These are phyloP conservation scores for Phialemonium atrogriseum DNA, from an alignment of 2,329 filamentous ascomycete species.

Conservation along the genomic window DNA sequence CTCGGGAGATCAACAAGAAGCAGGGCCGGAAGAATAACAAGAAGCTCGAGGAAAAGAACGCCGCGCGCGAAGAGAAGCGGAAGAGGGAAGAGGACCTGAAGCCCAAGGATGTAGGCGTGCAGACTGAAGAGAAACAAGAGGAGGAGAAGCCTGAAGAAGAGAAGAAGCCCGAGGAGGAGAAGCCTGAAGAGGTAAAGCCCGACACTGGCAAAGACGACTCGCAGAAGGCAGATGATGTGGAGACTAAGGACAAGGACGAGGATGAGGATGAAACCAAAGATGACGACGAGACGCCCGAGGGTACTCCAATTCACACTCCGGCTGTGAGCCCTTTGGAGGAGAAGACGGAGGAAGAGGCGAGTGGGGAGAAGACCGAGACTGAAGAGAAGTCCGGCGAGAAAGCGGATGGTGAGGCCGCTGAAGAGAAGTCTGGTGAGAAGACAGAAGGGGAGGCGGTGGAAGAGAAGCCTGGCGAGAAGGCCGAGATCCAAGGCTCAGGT, in stretches of 20 bases:
- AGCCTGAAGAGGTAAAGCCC: conserved; percentile 12
- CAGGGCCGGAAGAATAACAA: conserved; percentile 33
- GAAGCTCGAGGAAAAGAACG: conserved; percentile 25
- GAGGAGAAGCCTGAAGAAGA: conserved; percentile 11
- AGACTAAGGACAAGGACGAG: conserved; percentile 10
- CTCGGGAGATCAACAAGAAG: conserved; percentile 27
- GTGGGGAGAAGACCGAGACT: too few relatives aligned
- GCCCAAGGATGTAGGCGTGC: too few relatives aligned
- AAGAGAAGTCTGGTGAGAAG: conserved; percentile 10
- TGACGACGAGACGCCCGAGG: conserved; percentile 9
- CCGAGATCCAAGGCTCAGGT: conserved; percentile 8
- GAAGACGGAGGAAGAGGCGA: conserved; percentile 6
- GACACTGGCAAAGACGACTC: conserved; percentile 3
- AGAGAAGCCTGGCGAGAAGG: conserved; percentile 10
- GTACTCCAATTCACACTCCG: conserved; percentile 13
- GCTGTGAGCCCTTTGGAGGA: conserved; percentile 9
- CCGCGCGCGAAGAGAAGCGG: conserved; percentile 17
- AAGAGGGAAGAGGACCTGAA: conserved; percentile 17
- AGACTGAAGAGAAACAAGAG: conserved; percentile 12
- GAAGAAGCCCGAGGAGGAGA: conserved; percentile 7
- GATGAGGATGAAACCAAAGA: conserved; percentile 12
- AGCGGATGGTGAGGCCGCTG: too few relatives aligned
- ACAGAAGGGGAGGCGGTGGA: conserved; percentile 4
- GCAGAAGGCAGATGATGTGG: conserved; percentile 17
- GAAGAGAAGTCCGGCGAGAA: conserved; percentile 8